Percentiles rank a stretch among this genome's conserved stretches.
phyloP scores from a whole-genome alignment of 1,284 basidiomycete species.

The Pseudozyma hubeiensis region DNA sequence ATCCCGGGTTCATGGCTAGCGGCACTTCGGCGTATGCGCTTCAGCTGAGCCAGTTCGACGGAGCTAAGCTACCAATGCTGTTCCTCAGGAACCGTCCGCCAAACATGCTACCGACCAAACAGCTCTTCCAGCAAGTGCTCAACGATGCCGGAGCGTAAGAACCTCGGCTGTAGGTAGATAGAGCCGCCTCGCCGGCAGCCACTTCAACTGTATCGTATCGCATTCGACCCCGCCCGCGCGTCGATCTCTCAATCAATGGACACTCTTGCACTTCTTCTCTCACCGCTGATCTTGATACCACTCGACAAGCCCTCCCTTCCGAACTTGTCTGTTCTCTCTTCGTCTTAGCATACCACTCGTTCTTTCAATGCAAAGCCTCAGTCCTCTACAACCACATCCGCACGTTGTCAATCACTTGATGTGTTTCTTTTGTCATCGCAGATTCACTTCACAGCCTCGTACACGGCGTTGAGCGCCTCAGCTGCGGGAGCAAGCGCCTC shows the following conservation, averaged over 20 bases:
- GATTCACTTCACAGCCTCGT: background rate
- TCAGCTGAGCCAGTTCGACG: conserved; percentile 54
- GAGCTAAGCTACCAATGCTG: conserved; percentile 50
- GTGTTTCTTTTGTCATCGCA: no score
- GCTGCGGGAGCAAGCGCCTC: conserved; percentile 44
- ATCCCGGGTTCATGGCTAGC: conserved; percentile 48
- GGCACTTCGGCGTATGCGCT: conserved; percentile 48
- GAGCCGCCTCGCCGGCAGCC: no score
- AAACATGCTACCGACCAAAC: conserved; percentile 64
- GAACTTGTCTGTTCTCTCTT: no score
- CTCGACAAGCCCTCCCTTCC: background rate
- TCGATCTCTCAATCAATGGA: background rate
- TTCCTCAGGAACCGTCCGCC: conserved; percentile 56
- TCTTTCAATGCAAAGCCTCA: no score
- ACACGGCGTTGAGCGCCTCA: conserved; percentile 34
- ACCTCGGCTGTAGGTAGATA: no score
- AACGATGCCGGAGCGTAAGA: conserved; percentile 27
- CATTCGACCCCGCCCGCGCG: no score
- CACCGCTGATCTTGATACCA: background rate
- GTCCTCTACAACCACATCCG: background rate
- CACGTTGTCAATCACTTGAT: no score
- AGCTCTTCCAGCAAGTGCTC: conserved; percentile 56
- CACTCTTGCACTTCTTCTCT: no score
- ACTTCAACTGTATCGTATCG: no score
- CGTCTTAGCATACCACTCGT: no score